phyloP scores from a whole-genome alignment of 805 yeast species.

The Yarrowia yakushimensis region DNA sequence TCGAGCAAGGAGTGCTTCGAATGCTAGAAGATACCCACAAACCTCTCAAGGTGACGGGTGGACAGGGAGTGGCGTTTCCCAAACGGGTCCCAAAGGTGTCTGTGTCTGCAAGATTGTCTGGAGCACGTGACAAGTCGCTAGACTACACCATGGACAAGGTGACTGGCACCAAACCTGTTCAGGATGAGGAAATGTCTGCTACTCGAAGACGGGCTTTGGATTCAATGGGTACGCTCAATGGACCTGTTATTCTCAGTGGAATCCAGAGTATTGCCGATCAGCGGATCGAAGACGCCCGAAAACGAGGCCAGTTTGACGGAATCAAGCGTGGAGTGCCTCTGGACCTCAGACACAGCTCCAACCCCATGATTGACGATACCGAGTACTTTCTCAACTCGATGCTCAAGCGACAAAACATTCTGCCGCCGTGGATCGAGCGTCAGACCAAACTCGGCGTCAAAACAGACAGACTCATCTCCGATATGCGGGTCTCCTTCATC shows the following conservation, averaged over 20 bases:
- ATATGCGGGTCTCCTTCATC: background rate
- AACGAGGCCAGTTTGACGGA: constrained; percentile 64
- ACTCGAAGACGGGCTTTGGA: constrained; percentile 60
- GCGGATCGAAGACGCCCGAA: constrained; percentile 68
- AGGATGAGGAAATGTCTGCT: constrained; percentile 48
- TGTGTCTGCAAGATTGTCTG: constrained; percentile 29
- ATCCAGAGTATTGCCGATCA: constrained; percentile 70
- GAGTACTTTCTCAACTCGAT: constrained; percentile 80
- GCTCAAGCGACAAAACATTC: constrained; percentile 63
- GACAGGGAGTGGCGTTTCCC: background rate
- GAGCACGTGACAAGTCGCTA: constrained; percentile 62
- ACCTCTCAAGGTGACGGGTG: constrained; percentile 34
- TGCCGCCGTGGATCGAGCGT: constrained; percentile 89
- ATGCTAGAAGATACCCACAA: constrained; percentile 54
- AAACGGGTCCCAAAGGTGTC: background rate
- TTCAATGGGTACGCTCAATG: constrained; percentile 44
- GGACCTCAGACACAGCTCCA: constrained; percentile 41
- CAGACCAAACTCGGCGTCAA: constrained; percentile 55
- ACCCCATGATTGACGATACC: constrained; percentile 60
- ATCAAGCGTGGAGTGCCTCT: constrained; percentile 62
- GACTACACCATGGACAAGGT: constrained; percentile 57
- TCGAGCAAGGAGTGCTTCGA: constrained; percentile 47
- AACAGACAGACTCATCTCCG: constrained; percentile 42
- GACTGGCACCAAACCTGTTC: constrained; percentile 32
- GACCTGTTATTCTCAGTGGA: constrained; percentile 36